Evolutionary conservation across 2,329 filamentous ascomycete genomes (phyloP).

Genomic region (Trichoderma breve): DNA sequence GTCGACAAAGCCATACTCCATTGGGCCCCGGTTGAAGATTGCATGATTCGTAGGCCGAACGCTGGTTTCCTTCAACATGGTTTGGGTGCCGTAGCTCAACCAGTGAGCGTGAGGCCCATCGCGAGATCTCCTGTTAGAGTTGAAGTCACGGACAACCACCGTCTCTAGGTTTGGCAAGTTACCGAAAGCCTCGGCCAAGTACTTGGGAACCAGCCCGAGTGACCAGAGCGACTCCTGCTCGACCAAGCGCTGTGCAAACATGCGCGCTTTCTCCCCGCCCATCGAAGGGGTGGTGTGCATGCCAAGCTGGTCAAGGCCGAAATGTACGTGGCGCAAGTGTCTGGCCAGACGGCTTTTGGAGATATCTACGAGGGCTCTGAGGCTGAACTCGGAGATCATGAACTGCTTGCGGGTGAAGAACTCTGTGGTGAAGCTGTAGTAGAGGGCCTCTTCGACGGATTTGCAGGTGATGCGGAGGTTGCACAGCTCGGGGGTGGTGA

Average conservation of each 20-base stretch:
- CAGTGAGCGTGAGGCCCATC: slow-evolving; percentile 46
- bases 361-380: slow-evolving; percentile 54
- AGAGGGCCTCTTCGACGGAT: slow-evolving; percentile 51
- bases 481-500: slow-evolving; percentile 56
- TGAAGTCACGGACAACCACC: slow-evolving; percentile 59
- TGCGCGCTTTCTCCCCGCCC: neutral
- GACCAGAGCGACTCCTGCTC: slow-evolving; percentile 33
- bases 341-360: slow-evolving; percentile 45
- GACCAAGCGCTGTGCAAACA: slow-evolving; percentile 24
- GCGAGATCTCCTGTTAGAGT: slow-evolving; percentile 47
- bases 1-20: slow-evolving; percentile 27
- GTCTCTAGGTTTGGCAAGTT: slow-evolving; percentile 54
- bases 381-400: slow-evolving; percentile 57
- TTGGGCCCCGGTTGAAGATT: neutral
- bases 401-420: slow-evolving; percentile 68
- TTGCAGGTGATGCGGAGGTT: slow-evolving; percentile 55
- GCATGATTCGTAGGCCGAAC: neutral
- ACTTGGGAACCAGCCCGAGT: slow-evolving; percentile 48
- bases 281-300: neutral
- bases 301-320: slow-evolving; percentile 28
- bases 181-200: slow-evolving; percentile 56
- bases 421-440: slow-evolving; percentile 55
- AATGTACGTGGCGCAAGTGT: slow-evolving; percentile 38
- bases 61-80: slow-evolving; percentile 38
- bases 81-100: slow-evolving; percentile 54